Evolutionary conservation across 2,329 filamentous ascomycete species (phyloP).

Genomic region (Monosporascus sp.): DNA sequence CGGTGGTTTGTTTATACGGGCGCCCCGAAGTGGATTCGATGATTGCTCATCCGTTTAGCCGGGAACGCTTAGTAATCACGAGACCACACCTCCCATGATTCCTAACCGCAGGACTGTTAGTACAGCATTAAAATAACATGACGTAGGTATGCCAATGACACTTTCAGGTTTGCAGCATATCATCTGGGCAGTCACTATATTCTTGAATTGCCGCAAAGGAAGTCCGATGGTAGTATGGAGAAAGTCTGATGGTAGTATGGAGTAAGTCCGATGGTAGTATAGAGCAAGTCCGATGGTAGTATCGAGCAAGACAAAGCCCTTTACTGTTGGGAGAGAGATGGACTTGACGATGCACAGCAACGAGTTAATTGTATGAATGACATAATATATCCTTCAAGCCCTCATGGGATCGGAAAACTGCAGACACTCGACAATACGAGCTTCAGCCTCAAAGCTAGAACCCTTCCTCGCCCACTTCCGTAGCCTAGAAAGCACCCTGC

Average conservation of each 20-base stretch:
- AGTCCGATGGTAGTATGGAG: background rate
- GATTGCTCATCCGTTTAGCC: background rate
- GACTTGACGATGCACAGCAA: no score
- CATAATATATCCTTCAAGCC: background rate
- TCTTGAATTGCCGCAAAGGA: background rate
- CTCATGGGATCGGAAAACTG: constrained; percentile 18
- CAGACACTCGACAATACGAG: constrained; percentile 21
- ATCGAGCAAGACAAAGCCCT: background rate
- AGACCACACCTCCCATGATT: background rate
- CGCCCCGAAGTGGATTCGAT: no score
- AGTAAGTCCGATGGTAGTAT: background rate
- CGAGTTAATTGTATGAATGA: background rate
- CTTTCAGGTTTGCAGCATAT: background rate
- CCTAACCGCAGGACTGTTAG: background rate
- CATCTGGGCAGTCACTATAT: background rate
- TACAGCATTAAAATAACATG: background rate
- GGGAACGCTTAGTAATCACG: background rate
- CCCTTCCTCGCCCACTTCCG: constrained; percentile 27
- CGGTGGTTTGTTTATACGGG: no score
- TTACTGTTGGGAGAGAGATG: no score
- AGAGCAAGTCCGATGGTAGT: background rate
- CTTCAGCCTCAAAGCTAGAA: constrained; percentile 26
- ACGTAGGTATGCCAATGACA: background rate
- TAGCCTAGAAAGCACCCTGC: constrained; percentile 23
- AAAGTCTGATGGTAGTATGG: no score